Evolutionary conservation across 768 basidiomycete genomes (phyloP).

Genomic region (Boletus fagicola): DNA sequence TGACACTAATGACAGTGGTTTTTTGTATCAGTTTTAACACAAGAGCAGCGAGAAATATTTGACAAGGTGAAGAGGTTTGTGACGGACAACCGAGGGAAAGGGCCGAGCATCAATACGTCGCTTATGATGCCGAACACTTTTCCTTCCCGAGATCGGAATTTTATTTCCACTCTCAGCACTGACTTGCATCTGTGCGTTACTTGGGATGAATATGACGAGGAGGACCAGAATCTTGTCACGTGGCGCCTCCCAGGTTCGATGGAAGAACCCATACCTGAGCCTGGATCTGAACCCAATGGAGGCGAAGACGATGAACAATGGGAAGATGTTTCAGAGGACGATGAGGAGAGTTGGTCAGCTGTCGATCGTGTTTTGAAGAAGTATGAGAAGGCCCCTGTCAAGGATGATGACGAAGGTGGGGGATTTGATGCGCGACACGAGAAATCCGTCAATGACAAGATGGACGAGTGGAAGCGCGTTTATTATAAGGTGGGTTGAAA

Average conservation of each 20-base stretch:
- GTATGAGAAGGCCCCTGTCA: slow-evolving; percentile 81
- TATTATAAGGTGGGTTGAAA: slow-evolving; percentile 84
- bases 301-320: slow-evolving; percentile 52
- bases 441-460: slow-evolving; percentile 69
- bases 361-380: slow-evolving; percentile 82
- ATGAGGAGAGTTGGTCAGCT: slow-evolving; percentile 69
- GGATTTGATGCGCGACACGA: slow-evolving; percentile 82
- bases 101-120: slow-evolving; percentile 34
- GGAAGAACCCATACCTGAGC: slow-evolving; percentile 35
- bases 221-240: slow-evolving; percentile 75
- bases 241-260: slow-evolving; percentile 54
- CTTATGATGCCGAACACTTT: slow-evolving; percentile 77
- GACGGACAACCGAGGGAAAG: slow-evolving; percentile 38
- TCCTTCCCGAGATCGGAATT: slow-evolving; percentile 74
- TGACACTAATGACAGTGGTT: background rate
- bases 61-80: slow-evolving; percentile 79
- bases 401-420: slow-evolving; percentile 66
- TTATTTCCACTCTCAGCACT: slow-evolving; percentile 71
- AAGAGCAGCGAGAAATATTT: slow-evolving; percentile 73
- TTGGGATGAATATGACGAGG: slow-evolving; percentile 94
- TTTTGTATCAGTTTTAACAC: slow-evolving; percentile 56
- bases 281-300: slow-evolving; percentile 38
- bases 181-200: slow-evolving; percentile 74
- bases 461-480: slow-evolving; percentile 87
- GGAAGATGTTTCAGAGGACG: slow-evolving; percentile 48